phyloP scores from a whole-genome alignment of 2,329 filamentous ascomycete genomes.

The Onygenales sp. region DNA sequence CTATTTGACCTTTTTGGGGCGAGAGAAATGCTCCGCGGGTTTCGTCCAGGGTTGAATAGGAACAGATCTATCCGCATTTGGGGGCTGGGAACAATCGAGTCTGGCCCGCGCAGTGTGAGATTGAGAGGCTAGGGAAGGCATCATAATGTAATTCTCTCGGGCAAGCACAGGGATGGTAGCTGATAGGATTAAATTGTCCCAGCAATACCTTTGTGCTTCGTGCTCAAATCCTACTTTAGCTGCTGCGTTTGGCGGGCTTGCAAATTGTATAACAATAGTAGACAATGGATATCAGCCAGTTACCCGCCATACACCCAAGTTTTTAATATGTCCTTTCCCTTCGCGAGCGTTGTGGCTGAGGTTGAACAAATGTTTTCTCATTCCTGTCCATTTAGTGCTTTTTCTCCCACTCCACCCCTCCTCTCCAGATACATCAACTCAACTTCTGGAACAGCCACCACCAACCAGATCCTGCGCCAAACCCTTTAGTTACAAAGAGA shows the following conservation, averaged over 20 bases:
- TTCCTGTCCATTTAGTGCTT: neutral
- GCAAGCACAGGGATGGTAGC: too few species aligned
- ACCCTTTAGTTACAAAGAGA: neutral
- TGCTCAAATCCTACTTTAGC: too few species aligned
- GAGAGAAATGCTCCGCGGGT: neutral
- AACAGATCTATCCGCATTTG: too few species aligned
- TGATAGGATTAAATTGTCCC: too few species aligned
- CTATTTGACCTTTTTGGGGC: neutral
- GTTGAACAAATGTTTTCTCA: neutral
- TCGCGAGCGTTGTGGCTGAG: neutral
- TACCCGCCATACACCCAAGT: neutral
- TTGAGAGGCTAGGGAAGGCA: too few species aligned
- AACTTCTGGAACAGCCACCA: neutral
- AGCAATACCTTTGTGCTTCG: too few species aligned
- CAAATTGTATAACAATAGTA: neutral
- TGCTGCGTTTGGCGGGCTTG: too few species aligned
- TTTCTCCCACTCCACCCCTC: too few species aligned
- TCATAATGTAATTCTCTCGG: too few species aligned
- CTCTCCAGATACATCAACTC: neutral
- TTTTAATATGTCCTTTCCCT: neutral
- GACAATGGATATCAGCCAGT: neutral
- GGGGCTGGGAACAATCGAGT: too few species aligned
- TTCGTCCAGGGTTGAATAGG: too few species aligned
- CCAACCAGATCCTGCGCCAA: neutral
- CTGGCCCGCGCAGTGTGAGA: too few species aligned